phyloP scores from a whole-genome alignment of 2,329 filamentous ascomycete genomes.

The Cadophora malorum region DNA sequence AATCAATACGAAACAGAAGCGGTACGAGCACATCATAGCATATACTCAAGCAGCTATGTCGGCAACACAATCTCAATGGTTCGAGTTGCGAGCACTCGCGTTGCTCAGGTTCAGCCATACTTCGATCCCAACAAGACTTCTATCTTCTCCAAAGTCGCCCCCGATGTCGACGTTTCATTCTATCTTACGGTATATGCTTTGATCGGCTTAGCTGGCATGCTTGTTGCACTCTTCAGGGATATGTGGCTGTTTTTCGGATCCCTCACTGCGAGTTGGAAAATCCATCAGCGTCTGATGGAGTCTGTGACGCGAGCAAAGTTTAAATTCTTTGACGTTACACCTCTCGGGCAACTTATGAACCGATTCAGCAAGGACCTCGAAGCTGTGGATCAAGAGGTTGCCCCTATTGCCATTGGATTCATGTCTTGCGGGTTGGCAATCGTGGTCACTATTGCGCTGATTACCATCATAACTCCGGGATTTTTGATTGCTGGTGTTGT shows the following conservation, averaged over 20 bases:
- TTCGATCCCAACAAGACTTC: conserved; percentile 45
- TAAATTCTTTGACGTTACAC: conserved; percentile 97
- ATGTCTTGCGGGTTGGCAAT: conserved; percentile 71
- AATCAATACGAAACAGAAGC: conserved; percentile 73
- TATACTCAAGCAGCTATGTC: conserved; percentile 37
- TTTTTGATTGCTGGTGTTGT: conserved; percentile 88
- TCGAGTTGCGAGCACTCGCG: conserved; percentile 35
- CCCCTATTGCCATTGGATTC: conserved; percentile 83
- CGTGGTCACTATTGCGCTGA: conserved; percentile 84
- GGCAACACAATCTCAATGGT: conserved; percentile 42
- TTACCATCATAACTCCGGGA: conserved; percentile 85
- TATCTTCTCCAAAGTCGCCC: conserved; percentile 40
- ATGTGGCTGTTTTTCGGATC: conserved; percentile 92
- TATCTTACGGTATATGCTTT: conserved; percentile 84
- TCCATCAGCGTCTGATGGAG: conserved; percentile 80
- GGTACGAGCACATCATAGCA: conserved; percentile 26
- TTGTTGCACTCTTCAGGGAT: conserved; percentile 84
- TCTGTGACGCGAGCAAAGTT: conserved; percentile 89
- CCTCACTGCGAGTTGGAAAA: conserved; percentile 81
- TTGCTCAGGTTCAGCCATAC: conserved; percentile 43
- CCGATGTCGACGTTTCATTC: conserved; percentile 79
- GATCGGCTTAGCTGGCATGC: conserved; percentile 78
- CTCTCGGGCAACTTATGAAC: conserved; percentile 96
- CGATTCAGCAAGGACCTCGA: conserved; percentile 98
- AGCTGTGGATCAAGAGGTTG: conserved; percentile 93